Evolutionary conservation across 2,329 filamentous ascomycete species (phyloP).

Genomic region (Colletotrichum falcatum): DNA sequence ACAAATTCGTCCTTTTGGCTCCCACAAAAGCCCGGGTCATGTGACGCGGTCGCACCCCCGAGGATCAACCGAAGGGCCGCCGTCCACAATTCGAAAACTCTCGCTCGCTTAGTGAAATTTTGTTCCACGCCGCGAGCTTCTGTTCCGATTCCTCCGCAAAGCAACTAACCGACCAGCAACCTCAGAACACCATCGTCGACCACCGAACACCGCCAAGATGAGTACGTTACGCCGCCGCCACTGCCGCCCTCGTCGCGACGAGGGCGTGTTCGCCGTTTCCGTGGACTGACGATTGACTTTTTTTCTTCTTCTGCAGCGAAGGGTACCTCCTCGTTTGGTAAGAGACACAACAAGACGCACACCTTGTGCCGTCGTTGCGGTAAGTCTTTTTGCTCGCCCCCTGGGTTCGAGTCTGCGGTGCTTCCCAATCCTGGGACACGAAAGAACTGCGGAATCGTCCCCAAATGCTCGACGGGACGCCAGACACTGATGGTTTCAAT

Average conservation of each 20-base stretch:
- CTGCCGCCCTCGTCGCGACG: constrained; percentile 10
- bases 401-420: background rate
- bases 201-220: constrained; percentile 63
- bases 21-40: constrained; percentile 23
- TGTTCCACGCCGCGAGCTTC: constrained; percentile 22
- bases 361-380: constrained; percentile 98
- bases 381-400: constrained; percentile 69
- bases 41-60: background rate
- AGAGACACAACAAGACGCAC: constrained; percentile 97
- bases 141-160: constrained; percentile 34
- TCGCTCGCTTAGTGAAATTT: constrained; percentile 36
- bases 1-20: no score
- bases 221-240: constrained; percentile 57
- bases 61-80: constrained; percentile 1
- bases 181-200: constrained; percentile 42
- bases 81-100: constrained; percentile 24
- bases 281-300: constrained; percentile 40
- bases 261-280: constrained; percentile 45
- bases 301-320: constrained; percentile 57
- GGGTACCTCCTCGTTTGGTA: constrained; percentile 69
- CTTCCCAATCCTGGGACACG: background rate
- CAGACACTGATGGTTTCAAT: constrained; percentile 19
- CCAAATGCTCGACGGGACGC: background rate
- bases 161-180: constrained; percentile 40
- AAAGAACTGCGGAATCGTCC: constrained; percentile 30